Evolutionary conservation across 148 eudicot species (phyloP), one percentile per base, ranked within the genome.

Genomic region (Agrostemma githago): DNA sequence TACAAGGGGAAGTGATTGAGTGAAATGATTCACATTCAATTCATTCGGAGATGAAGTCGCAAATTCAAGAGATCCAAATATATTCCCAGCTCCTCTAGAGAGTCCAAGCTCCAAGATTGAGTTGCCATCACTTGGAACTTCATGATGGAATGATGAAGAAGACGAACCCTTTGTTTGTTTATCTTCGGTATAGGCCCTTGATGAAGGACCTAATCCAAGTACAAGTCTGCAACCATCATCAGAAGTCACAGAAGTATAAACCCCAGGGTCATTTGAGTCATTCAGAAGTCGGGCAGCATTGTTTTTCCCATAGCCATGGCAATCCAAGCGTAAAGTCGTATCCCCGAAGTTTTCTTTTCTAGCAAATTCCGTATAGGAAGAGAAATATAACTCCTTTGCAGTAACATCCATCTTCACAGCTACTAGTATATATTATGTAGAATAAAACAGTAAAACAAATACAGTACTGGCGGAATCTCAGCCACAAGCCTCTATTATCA

Each of bases 191-290:
- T 81, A 85, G 67, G 79, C 67, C 70, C 78, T 83, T 44, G 96
- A 83, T 4, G 92, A 86, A 0, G 99, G 99, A 15, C 99, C 99
- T 66, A 95, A 76, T 9, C 99, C 99, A 53, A 95, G 97, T 21
- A 95, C 97, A 80, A 95, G 78, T 70, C 85, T 81, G 81, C 97
- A 95, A n/a, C 89, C 91, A 78, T 95, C 99, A 77, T 95, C 96
- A 9, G 81, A 68, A 42, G 79, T 77, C 60, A 71, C 62, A 26
- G 73, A 65, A 68, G 75, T 42, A 61, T 73, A 72, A 48, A 53
- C 72, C 63, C 77, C 79, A 39, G 79, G 21, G 51, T 81, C 67
- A 77, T 77, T 79, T 70, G 77, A 81, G 58, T 61, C 16, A 57
- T 81, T 57, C 1, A 62, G 62, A 72, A 77, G 74, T 56, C 74